Conservation (phyloP, 2,329 filamentous ascomycete genomes). For the Neofusicoccum sp. region DNA sequence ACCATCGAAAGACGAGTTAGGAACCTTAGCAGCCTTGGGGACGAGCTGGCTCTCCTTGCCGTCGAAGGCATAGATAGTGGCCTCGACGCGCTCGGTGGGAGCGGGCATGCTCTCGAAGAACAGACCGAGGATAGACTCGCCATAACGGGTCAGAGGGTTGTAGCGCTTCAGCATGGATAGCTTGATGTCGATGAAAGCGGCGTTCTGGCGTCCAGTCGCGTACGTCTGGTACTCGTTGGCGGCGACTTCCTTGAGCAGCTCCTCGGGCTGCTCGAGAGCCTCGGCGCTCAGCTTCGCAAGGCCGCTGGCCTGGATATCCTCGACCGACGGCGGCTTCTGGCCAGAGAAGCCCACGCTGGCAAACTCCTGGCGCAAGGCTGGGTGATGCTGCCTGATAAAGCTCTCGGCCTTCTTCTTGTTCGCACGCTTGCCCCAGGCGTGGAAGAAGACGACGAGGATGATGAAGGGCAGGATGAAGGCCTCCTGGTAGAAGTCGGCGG, state of each 20-base stretch:
- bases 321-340: conserved; percentile 42
- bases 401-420: conserved; percentile 78
- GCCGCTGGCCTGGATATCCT: conserved; percentile 46
- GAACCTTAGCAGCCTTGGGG: conserved; percentile 56
- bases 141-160: conserved; percentile 69
- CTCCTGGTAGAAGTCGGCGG: conserved; percentile 84
- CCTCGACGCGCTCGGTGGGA: conserved; percentile 72
- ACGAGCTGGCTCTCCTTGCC: conserved; percentile 82
- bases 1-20: conserved; percentile 70
- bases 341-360: conserved; percentile 78
- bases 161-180: conserved; percentile 80
- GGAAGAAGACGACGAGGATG: conserved; percentile 69
- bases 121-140: conserved; percentile 69
- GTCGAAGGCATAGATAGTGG: conserved; percentile 83
- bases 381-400: conserved; percentile 75
- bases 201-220: conserved; percentile 86
- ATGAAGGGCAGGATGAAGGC: conserved; percentile 76
- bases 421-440: conserved; percentile 74
- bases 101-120: conserved; percentile 74
- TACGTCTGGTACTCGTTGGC: conserved; percentile 85
- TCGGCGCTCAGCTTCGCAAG: conserved; percentile 36
- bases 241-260: conserved; percentile 78
- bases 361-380: conserved; percentile 75
- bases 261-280: conserved; percentile 47
- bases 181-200: conserved; percentile 85